phyloP scores from a whole-genome alignment of 768 basidiomycete genomes.

The Lactifluus pinguis region DNA sequence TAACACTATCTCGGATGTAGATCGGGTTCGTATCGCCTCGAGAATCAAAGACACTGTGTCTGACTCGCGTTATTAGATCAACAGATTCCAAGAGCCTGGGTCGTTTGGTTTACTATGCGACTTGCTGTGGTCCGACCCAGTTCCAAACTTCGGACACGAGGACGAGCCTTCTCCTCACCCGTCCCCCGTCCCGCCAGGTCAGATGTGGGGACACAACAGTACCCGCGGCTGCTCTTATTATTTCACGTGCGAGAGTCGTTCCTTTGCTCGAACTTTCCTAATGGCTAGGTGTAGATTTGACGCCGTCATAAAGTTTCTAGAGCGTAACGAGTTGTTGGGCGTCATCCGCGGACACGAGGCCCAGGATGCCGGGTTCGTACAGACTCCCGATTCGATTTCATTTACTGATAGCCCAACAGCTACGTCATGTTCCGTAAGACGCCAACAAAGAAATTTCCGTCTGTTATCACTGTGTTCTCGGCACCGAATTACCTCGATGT shows the following conservation, averaged over 20 bases:
- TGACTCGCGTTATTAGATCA: slow-evolving; percentile 42
- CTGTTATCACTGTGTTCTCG: slow-evolving; percentile 96
- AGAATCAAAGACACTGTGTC: neutral
- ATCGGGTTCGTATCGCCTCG: slow-evolving; percentile 36
- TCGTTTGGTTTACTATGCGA: slow-evolving; percentile 90
- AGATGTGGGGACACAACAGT: slow-evolving; percentile 68
- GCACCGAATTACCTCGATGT: slow-evolving; percentile 96
- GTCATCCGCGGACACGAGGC: slow-evolving; percentile 96
- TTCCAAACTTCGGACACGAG: slow-evolving; percentile 82
- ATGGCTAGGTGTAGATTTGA: slow-evolving; percentile 44
- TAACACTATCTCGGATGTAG: slow-evolving; percentile 65
- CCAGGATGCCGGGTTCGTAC: slow-evolving; percentile 81
- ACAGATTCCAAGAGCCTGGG: slow-evolving; percentile 91
- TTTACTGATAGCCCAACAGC: slow-evolving; percentile 28
- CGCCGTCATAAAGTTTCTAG: slow-evolving; percentile 89
- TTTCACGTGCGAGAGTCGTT: slow-evolving; percentile 60
- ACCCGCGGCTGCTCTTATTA: slow-evolving; percentile 88
- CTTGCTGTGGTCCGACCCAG: slow-evolving; percentile 92
- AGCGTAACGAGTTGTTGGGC: slow-evolving; percentile 83
- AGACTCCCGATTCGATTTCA: neutral
- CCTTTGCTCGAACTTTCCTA: neutral
- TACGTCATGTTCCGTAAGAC: slow-evolving; percentile 96
- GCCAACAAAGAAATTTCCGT: slow-evolving; percentile 88
- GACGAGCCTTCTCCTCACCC: slow-evolving; percentile 41
- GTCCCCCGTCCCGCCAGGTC: slow-evolving; percentile 46